phyloP scores from a whole-genome alignment of 2,329 filamentous ascomycete genomes.

The Coniosporium tulheliwenetii region DNA sequence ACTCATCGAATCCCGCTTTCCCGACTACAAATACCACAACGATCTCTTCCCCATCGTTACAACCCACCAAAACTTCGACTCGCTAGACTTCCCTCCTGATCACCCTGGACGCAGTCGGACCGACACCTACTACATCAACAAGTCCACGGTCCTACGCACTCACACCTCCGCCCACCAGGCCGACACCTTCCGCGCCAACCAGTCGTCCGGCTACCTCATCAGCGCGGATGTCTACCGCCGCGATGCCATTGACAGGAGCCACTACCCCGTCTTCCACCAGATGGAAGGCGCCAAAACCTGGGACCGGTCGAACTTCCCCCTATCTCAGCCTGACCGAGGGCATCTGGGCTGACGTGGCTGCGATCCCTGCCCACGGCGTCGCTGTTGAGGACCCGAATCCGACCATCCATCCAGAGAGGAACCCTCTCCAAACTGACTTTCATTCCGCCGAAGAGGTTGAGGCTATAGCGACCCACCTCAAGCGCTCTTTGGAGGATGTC shows the following conservation, averaged over 20 bases:
- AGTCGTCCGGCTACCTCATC: constrained; percentile 70
- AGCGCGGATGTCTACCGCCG: constrained; percentile 89
- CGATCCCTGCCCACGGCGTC: constrained; percentile 57
- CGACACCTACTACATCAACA: constrained; percentile 93
- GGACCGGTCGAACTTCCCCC: constrained; percentile 48
- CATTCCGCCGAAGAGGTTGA: constrained; percentile 66
- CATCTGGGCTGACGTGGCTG: constrained; percentile 55
- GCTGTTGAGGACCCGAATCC: constrained; percentile 74
- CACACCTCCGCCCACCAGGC: constrained; percentile 92
- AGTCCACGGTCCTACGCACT: constrained; percentile 68
- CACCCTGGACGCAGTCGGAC: constrained; percentile 77
- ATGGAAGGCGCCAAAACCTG: constrained; percentile 93
- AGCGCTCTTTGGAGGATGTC: constrained; percentile 76
- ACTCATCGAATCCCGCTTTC: constrained; percentile 83
- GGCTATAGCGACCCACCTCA: constrained; percentile 71
- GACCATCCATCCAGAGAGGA: constrained; percentile 58
- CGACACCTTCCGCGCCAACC: constrained; percentile 58
- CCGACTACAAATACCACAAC: constrained; percentile 62
- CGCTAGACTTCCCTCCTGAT: constrained; percentile 76
- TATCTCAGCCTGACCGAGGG: constrained; percentile 43
- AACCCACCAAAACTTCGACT: constrained; percentile 84
- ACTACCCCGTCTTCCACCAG: constrained; percentile 96
- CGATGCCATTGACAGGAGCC: constrained; percentile 85
- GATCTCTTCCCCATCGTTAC: constrained; percentile 70
- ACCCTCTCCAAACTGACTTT: constrained; percentile 60